These are phyloP conservation scores for Niveomyces coronatus DNA, from an alignment of 2,329 filamentous ascomycete genomes.

Conservation along the genomic window DNA sequence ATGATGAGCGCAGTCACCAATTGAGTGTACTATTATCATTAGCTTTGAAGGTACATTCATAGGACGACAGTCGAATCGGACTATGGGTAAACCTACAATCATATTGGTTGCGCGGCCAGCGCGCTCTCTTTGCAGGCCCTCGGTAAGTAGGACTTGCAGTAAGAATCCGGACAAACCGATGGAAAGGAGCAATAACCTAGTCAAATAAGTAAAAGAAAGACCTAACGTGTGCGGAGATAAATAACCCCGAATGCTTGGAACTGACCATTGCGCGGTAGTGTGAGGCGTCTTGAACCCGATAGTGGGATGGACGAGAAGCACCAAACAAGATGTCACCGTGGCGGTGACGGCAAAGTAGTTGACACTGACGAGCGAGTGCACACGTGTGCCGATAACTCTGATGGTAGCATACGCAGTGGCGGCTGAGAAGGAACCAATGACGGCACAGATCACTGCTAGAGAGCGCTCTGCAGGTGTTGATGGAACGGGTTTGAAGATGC, in stretches of 20 bases:
- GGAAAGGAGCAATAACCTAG: slow-evolving; percentile 40
- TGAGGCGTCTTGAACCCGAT: slow-evolving; percentile 28
- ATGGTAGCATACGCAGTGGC: slow-evolving; percentile 64
- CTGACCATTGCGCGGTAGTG: slow-evolving; percentile 18
- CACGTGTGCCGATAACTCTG: slow-evolving; percentile 62
- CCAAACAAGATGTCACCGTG: slow-evolving; percentile 51
- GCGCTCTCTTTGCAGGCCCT: slow-evolving; percentile 61
- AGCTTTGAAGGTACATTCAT: too few species aligned
- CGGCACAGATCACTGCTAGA: slow-evolving; percentile 51
- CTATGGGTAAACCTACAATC: slow-evolving; percentile 15
- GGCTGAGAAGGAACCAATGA: slow-evolving; percentile 60
- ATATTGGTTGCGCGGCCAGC: slow-evolving; percentile 22
- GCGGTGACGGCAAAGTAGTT: slow-evolving; percentile 66
- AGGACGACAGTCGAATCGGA: background rate
- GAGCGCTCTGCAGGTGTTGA: slow-evolving; percentile 51
- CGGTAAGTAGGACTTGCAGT: slow-evolving; percentile 69
- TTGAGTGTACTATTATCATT: slow-evolving; percentile 24
- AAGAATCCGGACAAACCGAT: slow-evolving; percentile 63
- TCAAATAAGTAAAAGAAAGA: slow-evolving; percentile 19
- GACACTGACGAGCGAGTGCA: slow-evolving; percentile 66
- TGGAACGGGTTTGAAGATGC: slow-evolving; percentile 20
- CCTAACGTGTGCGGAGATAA: slow-evolving; percentile 7
- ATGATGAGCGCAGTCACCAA: slow-evolving; percentile 26
- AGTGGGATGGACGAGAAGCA: slow-evolving; percentile 39
- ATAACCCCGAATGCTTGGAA: background rate